phyloP scores from a whole-genome alignment of 345 rosid species.

The Linum trigynum region DNA sequence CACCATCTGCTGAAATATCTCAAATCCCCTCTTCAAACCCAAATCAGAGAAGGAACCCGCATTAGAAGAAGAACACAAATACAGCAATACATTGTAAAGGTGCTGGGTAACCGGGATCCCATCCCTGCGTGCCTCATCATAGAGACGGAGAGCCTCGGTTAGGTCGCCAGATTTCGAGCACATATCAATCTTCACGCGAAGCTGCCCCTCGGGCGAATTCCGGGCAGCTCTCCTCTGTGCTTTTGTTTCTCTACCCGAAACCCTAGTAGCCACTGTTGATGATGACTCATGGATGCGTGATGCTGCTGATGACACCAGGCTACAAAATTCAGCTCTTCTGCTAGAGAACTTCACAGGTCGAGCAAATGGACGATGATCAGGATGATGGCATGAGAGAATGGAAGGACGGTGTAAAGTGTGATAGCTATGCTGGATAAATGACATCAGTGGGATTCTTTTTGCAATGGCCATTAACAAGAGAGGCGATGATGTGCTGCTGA shows the following conservation, averaged over 20 bases:
- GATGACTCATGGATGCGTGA: not conserved
- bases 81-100: conserved; percentile 68
- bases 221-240: conserved; percentile 38
- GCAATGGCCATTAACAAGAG: not conserved
- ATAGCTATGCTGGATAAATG: not conserved
- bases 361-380: not conserved
- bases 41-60: conserved; percentile 20
- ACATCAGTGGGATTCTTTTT: not conserved
- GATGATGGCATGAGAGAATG: not conserved
- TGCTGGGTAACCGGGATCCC: conserved; percentile 43
- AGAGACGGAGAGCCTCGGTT: conserved; percentile 64
- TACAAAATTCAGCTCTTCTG: not conserved
- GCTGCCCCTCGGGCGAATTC: conserved; percentile 50
- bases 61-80: conserved; percentile 54
- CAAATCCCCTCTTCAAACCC: conserved; percentile 58
- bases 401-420: not conserved
- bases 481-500: not conserved
- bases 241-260: conserved; percentile 15
- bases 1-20: conserved; percentile 71
- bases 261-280: not conserved
- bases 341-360: not conserved
- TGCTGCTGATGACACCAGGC: not conserved
- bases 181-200: conserved; percentile 47
- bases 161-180: conserved; percentile 59
- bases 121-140: conserved; percentile 56